A percentile compares a stretch with the other conserved stretches of the same genome.
These are phyloP conservation scores for Sporobolomyces phaffii DNA, from an alignment of 768 basidiomycete species.

Conservation along the genomic window DNA sequence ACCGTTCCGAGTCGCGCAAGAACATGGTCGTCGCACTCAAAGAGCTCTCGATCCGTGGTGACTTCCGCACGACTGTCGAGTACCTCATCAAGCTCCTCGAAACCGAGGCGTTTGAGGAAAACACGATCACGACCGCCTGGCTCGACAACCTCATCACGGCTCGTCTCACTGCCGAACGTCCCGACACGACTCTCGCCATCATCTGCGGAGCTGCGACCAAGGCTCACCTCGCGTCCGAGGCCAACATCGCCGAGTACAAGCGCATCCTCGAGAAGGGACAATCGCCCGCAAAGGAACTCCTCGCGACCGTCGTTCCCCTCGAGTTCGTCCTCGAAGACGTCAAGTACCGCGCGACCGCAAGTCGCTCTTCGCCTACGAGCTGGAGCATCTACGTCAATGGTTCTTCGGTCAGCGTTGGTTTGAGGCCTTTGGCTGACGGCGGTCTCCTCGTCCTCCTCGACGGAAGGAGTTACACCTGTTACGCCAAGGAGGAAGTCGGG, in stretches of 20 bases:
- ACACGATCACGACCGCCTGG: slow-evolving; percentile 98
- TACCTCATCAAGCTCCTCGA: slow-evolving; percentile 97
- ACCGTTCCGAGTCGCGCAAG: slow-evolving; percentile 88
- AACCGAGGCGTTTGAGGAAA: slow-evolving; percentile 90
- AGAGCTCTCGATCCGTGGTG: slow-evolving; percentile 95
- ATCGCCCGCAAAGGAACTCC: slow-evolving; percentile 84
- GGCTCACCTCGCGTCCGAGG: slow-evolving; percentile 81
- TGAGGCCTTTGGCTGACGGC: slow-evolving; percentile 86
- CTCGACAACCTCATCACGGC: slow-evolving; percentile 93
- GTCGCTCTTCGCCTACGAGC: slow-evolving; percentile 74
- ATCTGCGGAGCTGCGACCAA: slow-evolving; percentile 95
- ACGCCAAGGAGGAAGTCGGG: slow-evolving; percentile 95
- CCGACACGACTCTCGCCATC: slow-evolving; percentile 84
- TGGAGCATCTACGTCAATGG: slow-evolving; percentile 98
- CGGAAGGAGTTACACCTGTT: slow-evolving; percentile 91
- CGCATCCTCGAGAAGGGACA: slow-evolving; percentile 96
- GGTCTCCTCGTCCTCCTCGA: slow-evolving; percentile 86
- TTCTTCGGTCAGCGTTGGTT: slow-evolving; percentile 83
- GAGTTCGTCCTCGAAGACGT: slow-evolving; percentile 89
- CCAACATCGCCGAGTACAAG: slow-evolving; percentile 87
- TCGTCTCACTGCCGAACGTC: slow-evolving; percentile 94
- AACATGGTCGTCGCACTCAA: slow-evolving; percentile 99
- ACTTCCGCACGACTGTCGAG: slow-evolving; percentile 97
- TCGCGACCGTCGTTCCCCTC: slow-evolving; percentile 68
- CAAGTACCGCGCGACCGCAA: slow-evolving; percentile 91